phyloP scores from a whole-genome alignment of 306 rosid species.

The Oemleria cerasiformis region DNA sequence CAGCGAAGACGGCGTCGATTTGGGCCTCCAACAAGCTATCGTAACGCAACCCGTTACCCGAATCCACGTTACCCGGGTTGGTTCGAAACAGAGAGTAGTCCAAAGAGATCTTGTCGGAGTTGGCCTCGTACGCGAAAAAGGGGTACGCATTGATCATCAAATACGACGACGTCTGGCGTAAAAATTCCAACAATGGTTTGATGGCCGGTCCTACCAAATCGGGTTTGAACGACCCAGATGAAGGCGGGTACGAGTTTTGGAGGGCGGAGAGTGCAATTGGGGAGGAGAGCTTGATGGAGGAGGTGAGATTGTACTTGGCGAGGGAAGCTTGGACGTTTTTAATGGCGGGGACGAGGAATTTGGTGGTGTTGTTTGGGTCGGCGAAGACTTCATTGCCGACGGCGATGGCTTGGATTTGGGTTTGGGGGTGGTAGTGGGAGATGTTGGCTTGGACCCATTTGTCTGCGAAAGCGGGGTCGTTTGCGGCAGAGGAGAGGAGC shows the following conservation, averaged over 20 bases:
- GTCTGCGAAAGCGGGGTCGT: conserved; percentile 63
- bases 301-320: conserved; percentile 31
- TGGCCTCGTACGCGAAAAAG: conserved; percentile 57
- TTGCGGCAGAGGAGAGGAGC: conserved; percentile 60
- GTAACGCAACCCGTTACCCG: conserved; percentile 66
- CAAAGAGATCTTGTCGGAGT: conserved; percentile 47
- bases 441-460: conserved; percentile 67
- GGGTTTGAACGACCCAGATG: conserved; percentile 71
- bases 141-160: conserved; percentile 83
- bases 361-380: conserved; percentile 60
- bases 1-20: conserved; percentile 79
- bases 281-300: conserved; percentile 57
- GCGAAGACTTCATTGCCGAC: conserved; percentile 86
- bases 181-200: conserved; percentile 61
- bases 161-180: conserved; percentile 51
- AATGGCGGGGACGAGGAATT: conserved; percentile 72
- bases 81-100: conserved; percentile 55
- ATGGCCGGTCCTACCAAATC: conserved; percentile 61
- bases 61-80: conserved; percentile 65
- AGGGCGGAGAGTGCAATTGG: conserved; percentile 68
- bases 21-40: conserved; percentile 62
- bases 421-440: conserved; percentile 48
- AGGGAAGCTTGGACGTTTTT: conserved; percentile 56
- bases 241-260: conserved; percentile 61
- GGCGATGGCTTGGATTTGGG: conserved; percentile 68